Evolutionary conservation across 371 early-diverging fungal species (phyloP).

Genomic region (Zopfochytrium polystomum): DNA sequence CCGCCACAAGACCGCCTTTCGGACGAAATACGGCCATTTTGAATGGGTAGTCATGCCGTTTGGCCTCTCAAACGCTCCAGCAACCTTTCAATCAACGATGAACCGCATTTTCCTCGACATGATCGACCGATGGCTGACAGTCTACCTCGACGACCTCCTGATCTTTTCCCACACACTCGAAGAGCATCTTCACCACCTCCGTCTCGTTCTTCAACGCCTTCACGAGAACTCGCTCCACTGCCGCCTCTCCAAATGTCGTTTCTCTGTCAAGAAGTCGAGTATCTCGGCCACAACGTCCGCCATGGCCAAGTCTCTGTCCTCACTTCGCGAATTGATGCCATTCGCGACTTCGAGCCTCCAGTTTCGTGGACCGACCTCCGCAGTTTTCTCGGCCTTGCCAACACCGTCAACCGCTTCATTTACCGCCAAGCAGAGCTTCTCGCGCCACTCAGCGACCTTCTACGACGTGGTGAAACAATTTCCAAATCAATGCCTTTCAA

Average conservation of each 20-base stretch:
- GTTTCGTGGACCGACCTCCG: too few species aligned
- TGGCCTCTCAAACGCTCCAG: conserved; percentile 27
- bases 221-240: conserved; percentile 32
- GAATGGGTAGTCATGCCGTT: conserved; percentile 27
- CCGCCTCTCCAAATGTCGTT: conserved; percentile 19
- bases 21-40: conserved; percentile 39
- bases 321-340: background rate
- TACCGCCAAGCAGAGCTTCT: conserved; percentile 3
- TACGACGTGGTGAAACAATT: background rate
- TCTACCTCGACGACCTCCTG: conserved; percentile 28
- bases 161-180: conserved; percentile 34
- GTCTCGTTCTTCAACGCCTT: conserved; percentile 36
- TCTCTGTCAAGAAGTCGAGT: background rate
- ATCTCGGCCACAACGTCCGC: conserved; percentile 2
- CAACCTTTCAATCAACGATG: conserved; percentile 46
- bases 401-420: conserved; percentile 14
- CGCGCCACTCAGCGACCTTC: conserved; percentile 16
- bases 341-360: conserved; percentile 5
- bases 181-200: conserved; percentile 32
- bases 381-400: conserved; percentile 21
- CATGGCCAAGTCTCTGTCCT: background rate
- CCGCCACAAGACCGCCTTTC: conserved; percentile 39
- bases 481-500: conserved; percentile 11
- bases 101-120: conserved; percentile 37
- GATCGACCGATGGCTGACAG: background rate